These are phyloP conservation scores for Colletotrichum brevisporum DNA, from an alignment of 2,329 filamentous ascomycete genomes.

Conservation along the genomic window DNA sequence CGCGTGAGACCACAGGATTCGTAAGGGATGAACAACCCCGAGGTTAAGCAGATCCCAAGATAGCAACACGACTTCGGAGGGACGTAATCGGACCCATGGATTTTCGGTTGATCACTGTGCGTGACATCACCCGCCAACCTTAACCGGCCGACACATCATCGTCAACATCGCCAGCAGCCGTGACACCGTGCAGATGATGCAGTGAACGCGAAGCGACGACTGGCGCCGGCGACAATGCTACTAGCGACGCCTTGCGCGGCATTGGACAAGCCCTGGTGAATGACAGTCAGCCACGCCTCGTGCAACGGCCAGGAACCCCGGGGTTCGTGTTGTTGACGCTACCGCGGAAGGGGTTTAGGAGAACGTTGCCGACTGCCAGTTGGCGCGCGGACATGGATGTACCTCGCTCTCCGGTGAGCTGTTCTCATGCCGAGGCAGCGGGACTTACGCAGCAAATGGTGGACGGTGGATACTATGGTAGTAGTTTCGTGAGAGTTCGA, in stretches of 20 bases:
- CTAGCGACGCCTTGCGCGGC: not conserved
- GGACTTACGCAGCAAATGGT: too few species aligned
- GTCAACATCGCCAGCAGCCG: not conserved
- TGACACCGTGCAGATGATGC: constrained; percentile 7
- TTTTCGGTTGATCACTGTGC: not conserved
- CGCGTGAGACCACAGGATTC: constrained; percentile 21
- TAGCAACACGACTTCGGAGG: not conserved
- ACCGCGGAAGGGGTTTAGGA: too few species aligned
- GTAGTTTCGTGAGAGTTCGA: not conserved
- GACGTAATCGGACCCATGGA: not conserved
- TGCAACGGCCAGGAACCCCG: constrained; percentile 14
- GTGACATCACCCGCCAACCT: constrained; percentile 28
- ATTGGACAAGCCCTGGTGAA: constrained; percentile 7
- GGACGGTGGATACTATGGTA: not conserved
- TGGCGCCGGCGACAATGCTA: constrained; percentile 13
- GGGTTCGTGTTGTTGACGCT: not conserved
- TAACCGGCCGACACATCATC: constrained; percentile 12
- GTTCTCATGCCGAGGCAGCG: constrained; percentile 3
- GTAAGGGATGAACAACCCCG: constrained; percentile 22
- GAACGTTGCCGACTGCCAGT: constrained; percentile 20
- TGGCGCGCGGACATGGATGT: constrained; percentile 20
- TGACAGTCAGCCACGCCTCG: constrained; percentile 19
- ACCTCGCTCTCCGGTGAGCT: constrained; percentile 1
- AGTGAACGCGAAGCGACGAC: constrained; percentile 1
- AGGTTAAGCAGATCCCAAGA: constrained; percentile 1